These are phyloP conservation scores for Ophiostoma piceae DNA, from an alignment of 2,329 filamentous ascomycete species.

Conservation along the genomic window DNA sequence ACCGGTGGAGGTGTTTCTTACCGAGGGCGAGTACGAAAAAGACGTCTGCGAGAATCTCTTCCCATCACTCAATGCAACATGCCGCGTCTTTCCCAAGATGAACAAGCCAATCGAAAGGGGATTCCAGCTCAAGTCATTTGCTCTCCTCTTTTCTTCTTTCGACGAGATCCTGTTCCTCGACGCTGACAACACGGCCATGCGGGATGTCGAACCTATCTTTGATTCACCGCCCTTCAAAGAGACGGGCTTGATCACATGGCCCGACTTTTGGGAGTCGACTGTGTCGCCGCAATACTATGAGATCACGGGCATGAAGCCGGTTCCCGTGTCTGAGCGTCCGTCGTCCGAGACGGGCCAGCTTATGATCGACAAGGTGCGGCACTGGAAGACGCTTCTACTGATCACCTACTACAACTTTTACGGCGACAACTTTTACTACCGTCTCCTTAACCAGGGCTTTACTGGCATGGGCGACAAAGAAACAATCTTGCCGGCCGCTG, in stretches of 20 bases:
- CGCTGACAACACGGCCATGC: slow-evolving; percentile 49
- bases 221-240: slow-evolving; percentile 45
- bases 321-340: slow-evolving; percentile 32
- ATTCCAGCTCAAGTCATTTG: slow-evolving; percentile 53
- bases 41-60: slow-evolving; percentile 34
- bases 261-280: slow-evolving; percentile 47
- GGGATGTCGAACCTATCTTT: slow-evolving; percentile 41
- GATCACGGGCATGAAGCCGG: slow-evolving; percentile 36
- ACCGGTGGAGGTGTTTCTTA: slow-evolving; percentile 42
- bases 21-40: slow-evolving; percentile 32
- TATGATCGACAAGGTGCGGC: slow-evolving; percentile 43
- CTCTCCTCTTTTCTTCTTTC: slow-evolving; percentile 55
- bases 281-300: slow-evolving; percentile 42
- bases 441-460: slow-evolving; percentile 42
- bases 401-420: slow-evolving; percentile 52
- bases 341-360: slow-evolving; percentile 47
- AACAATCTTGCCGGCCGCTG: slow-evolving; percentile 43
- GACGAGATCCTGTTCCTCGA: slow-evolving; percentile 56
- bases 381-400: slow-evolving; percentile 44
- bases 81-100: slow-evolving; percentile 33
- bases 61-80: slow-evolving; percentile 32
- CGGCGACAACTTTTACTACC: slow-evolving; percentile 48
- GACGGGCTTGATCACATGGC: slow-evolving; percentile 52
- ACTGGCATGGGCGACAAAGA: slow-evolving; percentile 46
- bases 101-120: slow-evolving; percentile 30